Percentiles rank a stretch among this genome's conserved stretches.
Conservation (phyloP, 768 basidiomycete species). For the Mycena vitilis region DNA sequence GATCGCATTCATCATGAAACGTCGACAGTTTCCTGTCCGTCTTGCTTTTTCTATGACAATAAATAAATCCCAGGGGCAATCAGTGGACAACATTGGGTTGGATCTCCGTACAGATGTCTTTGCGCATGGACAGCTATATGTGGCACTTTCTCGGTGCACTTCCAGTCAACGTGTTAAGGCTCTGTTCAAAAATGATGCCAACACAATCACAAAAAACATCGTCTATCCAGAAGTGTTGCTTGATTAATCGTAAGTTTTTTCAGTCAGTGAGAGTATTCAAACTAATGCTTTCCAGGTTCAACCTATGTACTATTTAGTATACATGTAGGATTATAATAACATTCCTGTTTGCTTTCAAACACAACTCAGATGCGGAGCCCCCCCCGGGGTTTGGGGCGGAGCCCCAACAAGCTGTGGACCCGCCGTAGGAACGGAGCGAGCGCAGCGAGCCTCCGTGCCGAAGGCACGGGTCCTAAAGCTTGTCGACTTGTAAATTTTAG, state of each 20-base stretch:
- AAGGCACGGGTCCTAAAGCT: slow-evolving; percentile 16
- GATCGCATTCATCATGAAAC: slow-evolving; percentile 39
- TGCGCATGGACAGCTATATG: slow-evolving; percentile 13
- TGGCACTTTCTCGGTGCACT: slow-evolving; percentile 7
- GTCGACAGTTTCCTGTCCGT: slow-evolving; percentile 54
- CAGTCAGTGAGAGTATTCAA: not conserved
- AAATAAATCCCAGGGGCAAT: slow-evolving; percentile 56
- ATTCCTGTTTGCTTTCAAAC: not conserved
- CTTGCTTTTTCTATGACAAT: slow-evolving; percentile 58
- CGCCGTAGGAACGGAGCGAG: not conserved
- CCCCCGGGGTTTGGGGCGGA: too few relatives aligned
- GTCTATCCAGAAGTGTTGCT: not conserved
- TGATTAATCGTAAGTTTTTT: not conserved
- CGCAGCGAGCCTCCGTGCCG: not conserved
- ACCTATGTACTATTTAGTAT: not conserved
- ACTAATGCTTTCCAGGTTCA: too few relatives aligned
- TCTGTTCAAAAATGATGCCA: not conserved
- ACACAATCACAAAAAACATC: not conserved
- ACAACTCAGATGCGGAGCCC: not conserved
- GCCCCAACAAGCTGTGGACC: not conserved
- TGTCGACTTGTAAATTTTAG: too few relatives aligned
- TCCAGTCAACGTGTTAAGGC: slow-evolving; percentile 5
- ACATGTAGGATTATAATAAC: too few relatives aligned
- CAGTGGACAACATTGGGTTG: not conserved
- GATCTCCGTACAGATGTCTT: slow-evolving; percentile 1